phyloP scores from a whole-genome alignment of 106 monocot genomes.

The Dioscorea dumetorum region DNA sequence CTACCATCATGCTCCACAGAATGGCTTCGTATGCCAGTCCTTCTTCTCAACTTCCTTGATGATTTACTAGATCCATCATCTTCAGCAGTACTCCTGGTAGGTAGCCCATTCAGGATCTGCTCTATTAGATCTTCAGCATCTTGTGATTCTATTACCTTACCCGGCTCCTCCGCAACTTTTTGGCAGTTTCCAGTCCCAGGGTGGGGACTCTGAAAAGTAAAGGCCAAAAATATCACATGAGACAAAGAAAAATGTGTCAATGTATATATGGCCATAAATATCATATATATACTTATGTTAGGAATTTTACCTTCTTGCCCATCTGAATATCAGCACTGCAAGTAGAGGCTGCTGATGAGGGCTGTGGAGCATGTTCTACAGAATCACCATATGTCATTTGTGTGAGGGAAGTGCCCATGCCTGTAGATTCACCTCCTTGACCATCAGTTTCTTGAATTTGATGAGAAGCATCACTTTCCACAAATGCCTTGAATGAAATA shows the following conservation, averaged over 20 bases:
- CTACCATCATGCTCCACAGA: background rate
- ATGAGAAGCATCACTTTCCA: constrained; percentile 4
- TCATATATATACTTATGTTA: too few relatives aligned
- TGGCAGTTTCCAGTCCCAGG: background rate
- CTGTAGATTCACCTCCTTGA: background rate
- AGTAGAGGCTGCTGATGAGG: background rate
- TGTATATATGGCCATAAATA: too few relatives aligned
- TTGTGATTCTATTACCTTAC: background rate
- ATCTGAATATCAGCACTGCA: constrained; percentile 7
- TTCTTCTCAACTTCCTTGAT: constrained; percentile 19
- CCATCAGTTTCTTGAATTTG: background rate
- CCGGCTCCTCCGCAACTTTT: background rate
- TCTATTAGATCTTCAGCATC: constrained; percentile 7
- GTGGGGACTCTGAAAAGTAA: background rate
- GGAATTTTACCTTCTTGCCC: too few relatives aligned
- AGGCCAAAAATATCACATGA: background rate
- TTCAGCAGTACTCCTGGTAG: constrained; percentile 1
- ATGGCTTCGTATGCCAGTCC: background rate
- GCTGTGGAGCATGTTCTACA: background rate
- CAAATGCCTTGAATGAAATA: constrained; percentile 11
- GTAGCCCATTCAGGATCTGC: background rate
- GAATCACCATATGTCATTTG: background rate
- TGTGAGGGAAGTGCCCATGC: background rate
- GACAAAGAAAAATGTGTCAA: background rate
- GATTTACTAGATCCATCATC: constrained; percentile 7